Base-by-base conservation (phyloP, 108 stramenopile species). In the Cyclotella choctawhatcheeana region DNA sequence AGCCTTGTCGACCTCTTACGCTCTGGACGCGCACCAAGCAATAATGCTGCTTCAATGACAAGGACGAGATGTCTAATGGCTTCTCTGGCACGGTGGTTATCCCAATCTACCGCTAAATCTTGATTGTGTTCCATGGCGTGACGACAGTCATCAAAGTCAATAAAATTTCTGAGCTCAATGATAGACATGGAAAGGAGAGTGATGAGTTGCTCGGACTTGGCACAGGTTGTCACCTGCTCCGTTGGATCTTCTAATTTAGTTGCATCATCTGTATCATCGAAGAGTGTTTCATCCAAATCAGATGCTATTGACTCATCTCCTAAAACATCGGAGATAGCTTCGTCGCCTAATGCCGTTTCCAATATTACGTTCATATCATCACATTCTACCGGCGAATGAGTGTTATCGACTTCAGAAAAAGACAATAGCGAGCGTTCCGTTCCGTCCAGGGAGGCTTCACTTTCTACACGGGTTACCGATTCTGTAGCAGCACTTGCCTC, bases 61-160 rank as follows among this genome's bases (percentile, higher is more conserved):
- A 94, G 70, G 0, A 92, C 93, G 3, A 92, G 71, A 43, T 80
- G 85, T 55, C 88, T 59, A 10, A 92, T 83, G 47, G 88, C 74
- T 21, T 64, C 84, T 35, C 83, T 77, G 50, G 86, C 88, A 10
- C 71, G 71, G 18, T 78, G 74, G 64, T 86, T 71, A 60, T 89
- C 88, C 88, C 89, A 92, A 35, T 90, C 79, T 0, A 92, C 79
- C 3, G 52, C 37, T 16, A 71, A 61, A 40, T 86, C 78, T 52
- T 79, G 63, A 48, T 85, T 76, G 43, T 74, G 60, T 21, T 68
- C 58, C 52, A 74, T 58, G 21, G 78, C 76, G 31, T 66, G 16
- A 40, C 84, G 84, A 52, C 67, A 81, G 22, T 84, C 76, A 29
- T 89, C 86, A 47, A 94, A 89, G 51, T 90, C 82, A 22, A 89